These are phyloP conservation scores for Pulveroboletus sp. DNA, from an alignment of 1,284 basidiomycete genomes.

Conservation along the genomic window DNA sequence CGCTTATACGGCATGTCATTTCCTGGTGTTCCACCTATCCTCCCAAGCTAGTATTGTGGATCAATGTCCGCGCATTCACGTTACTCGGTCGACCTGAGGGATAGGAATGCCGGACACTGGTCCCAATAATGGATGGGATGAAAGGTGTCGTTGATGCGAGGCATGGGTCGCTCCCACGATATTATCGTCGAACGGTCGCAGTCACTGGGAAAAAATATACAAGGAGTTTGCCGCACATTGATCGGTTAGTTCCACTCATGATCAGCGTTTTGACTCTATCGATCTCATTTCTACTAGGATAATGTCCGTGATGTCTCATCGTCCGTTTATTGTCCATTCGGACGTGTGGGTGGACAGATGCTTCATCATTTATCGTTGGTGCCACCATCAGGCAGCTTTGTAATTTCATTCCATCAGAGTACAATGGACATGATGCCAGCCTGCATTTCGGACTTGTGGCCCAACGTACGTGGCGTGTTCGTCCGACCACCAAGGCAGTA, in stretches of 20 bases:
- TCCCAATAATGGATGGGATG: too few species aligned
- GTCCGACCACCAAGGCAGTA: slow-evolving; percentile 28
- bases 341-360: slow-evolving; percentile 13
- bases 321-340: slow-evolving; percentile 11
- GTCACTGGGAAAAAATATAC: neutral
- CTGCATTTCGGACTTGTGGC: slow-evolving; percentile 7
- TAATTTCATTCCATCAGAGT: slow-evolving; percentile 18
- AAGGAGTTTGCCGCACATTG: neutral
- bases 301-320: slow-evolving; percentile 13
- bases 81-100: neutral
- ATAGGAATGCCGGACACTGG: neutral
- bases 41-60: neutral
- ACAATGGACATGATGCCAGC: slow-evolving; percentile 5
- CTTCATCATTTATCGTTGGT: slow-evolving; percentile 10
- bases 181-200: neutral
- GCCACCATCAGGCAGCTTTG: slow-evolving; percentile 22
- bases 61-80: neutral
- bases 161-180: neutral
- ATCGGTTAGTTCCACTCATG: slow-evolving; percentile 20
- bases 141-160: neutral
- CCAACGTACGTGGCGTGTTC: slow-evolving; percentile 4
- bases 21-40: slow-evolving; percentile 2
- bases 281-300: slow-evolving; percentile 13
- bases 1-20: slow-evolving; percentile 13
- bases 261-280: slow-evolving; percentile 22